phyloP scores from a whole-genome alignment of 2,329 filamentous ascomycete genomes.

The Exophiala sp. region DNA sequence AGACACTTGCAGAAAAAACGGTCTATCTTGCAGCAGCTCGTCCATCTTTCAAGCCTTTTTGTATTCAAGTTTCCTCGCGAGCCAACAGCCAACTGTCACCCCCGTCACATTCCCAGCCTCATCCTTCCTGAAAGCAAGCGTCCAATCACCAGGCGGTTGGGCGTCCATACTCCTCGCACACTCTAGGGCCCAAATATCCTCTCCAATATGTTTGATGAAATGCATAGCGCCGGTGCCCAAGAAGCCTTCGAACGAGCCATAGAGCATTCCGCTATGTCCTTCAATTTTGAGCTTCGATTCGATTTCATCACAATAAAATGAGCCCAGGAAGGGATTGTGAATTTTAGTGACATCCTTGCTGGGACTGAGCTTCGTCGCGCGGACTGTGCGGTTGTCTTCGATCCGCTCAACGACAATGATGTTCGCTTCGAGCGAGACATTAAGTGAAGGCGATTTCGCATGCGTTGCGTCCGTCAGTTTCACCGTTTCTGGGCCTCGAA shows the following conservation, averaged over 20 bases:
- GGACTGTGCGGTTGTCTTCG: constrained; percentile 32
- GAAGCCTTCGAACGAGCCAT: constrained; percentile 43
- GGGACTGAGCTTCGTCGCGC: constrained; percentile 26
- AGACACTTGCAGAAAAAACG: too few relatives aligned
- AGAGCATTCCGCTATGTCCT: constrained; percentile 38
- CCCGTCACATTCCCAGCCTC: constrained; percentile 27
- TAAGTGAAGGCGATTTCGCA: constrained; percentile 27
- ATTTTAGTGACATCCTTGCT: constrained; percentile 12
- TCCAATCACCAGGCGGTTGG: constrained; percentile 44
- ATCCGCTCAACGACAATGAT: constrained; percentile 29
- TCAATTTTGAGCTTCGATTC: constrained; percentile 38
- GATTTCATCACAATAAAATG: constrained; percentile 37
- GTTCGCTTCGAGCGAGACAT: constrained; percentile 33
- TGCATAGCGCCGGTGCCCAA: constrained; percentile 39
- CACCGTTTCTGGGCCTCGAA: constrained; percentile 25
- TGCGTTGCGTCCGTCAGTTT: constrained; percentile 10
- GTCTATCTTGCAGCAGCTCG: too few relatives aligned
- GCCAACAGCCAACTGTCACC: constrained; percentile 41
- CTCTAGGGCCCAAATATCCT: constrained; percentile 39
- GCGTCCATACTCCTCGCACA: constrained; percentile 43
- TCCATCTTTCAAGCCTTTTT: neutral
- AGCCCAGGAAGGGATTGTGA: constrained; percentile 28
- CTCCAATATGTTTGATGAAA: constrained; percentile 38
- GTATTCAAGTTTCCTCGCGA: constrained; percentile 33
- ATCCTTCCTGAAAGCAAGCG: constrained; percentile 36